These are phyloP conservation scores for Pyracantha coccinea DNA, from an alignment of 331 rosid species.

Conservation along the genomic window DNA sequence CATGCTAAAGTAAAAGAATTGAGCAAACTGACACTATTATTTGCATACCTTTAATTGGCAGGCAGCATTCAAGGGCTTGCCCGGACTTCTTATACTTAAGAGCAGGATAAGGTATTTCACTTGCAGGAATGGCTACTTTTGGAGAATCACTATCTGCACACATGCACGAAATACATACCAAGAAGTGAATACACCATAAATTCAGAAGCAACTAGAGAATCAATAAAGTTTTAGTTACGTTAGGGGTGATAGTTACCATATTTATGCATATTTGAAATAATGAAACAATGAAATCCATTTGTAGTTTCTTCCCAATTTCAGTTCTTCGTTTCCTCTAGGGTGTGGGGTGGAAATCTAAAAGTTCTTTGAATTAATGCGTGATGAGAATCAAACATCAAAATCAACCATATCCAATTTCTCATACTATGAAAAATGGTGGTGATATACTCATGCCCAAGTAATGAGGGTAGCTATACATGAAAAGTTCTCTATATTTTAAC, in stretches of 20 bases:
- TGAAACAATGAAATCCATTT: background rate
- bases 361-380: background rate
- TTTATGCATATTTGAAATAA: background rate
- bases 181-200: background rate
- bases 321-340: background rate
- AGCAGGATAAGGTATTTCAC: conserved; percentile 10
- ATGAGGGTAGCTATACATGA: background rate
- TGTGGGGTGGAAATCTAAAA: background rate
- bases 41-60: conserved; percentile 29
- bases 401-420: background rate
- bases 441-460: background rate
- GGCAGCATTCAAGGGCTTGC: conserved; percentile 24
- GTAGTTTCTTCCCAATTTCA: background rate
- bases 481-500: background rate
- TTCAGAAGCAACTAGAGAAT: background rate
- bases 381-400: background rate
- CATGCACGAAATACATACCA: conserved; percentile 8
- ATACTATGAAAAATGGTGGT: background rate
- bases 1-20: background rate
- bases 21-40: background rate
- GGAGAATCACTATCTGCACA: conserved; percentile 32
- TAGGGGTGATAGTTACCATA: background rate
- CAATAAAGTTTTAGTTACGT: background rate
- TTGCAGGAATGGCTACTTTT: conserved; percentile 24
- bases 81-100: conserved; percentile 18